Evolutionary conservation across 768 basidiomycete genomes (phyloP), one percentile per base, ranked within the genome.

Genomic region (Exidia glandulosa): DNA sequence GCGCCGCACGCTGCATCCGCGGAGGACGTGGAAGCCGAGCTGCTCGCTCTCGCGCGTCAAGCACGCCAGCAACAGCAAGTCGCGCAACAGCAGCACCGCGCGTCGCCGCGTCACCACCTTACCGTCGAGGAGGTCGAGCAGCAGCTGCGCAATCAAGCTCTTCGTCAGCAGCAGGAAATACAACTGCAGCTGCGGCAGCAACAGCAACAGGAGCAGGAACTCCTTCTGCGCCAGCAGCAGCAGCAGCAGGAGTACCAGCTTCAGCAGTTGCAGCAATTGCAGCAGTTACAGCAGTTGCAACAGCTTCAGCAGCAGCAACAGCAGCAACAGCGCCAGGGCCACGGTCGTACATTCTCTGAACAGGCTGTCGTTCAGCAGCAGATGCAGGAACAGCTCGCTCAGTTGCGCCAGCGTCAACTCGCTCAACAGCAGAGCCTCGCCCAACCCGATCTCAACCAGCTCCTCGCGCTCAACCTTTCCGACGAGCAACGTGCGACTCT

Each of bases 11-110:
- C 62, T 33, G 55, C 60, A 33, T 83, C 23, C 0, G 68, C 92
- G 30, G 84, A 88, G 64, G 90, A 93, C 64, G 85, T 93, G 61
- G 90, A 93, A 66, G 81, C 84, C 2, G 90, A 93, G 70, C 89
- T 91, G 87, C 78, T 79, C n/a, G 78, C 79, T 6, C 79, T 77
- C 27, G 81, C 82, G 31, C 64, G 62, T 2, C 66, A 67, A 30
- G 52, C 62, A 1, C 45, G 37, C 54, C 65, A 71, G 41, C 70
- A 69, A 47, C 68, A 72, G 50, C 50, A 54, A 27, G 25, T 13
- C 25, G 25, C 50, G 30, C 27, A 27, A 54, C 27, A 54, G 36
- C 36, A 45, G 68, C 72, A 45, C 63, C 66, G 27, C 70, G 60
- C 70, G 84, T 58, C 77, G 78, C 30, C 32, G 14, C 36, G 32